phyloP scores from a whole-genome alignment of 768 basidiomycete genomes.

The Lentinula sp. region DNA sequence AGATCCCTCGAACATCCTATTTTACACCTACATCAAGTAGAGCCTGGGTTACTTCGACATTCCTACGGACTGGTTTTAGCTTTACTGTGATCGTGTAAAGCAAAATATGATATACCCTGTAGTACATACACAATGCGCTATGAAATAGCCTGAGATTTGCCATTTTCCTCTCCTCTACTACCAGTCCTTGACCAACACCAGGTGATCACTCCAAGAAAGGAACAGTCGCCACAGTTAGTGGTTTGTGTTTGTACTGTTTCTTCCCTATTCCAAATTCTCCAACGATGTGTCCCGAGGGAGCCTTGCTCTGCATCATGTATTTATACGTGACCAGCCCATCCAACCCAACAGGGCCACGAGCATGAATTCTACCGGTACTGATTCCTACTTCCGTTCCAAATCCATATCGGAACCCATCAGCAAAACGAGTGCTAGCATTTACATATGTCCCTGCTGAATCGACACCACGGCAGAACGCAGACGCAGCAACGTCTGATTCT shows the following conservation, averaged over 20 bases:
- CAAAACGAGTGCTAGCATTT: conserved; percentile 94
- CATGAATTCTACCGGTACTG: conserved; percentile 93
- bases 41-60: too few species aligned
- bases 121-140: not conserved
- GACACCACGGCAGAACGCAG: conserved; percentile 78
- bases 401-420: conserved; percentile 95
- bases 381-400: conserved; percentile 99
- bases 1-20: too few species aligned
- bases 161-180: not conserved
- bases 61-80: too few species aligned
- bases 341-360: conserved; percentile 91
- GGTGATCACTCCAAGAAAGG: conserved; percentile 35
- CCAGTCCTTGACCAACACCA: not conserved
- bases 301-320: conserved; percentile 82
- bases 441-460: conserved; percentile 91
- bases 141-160: not conserved
- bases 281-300: conserved; percentile 72
- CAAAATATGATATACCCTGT: not conserved
- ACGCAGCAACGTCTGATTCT: conserved; percentile 58
- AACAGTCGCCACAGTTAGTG: conserved; percentile 35
- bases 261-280: conserved; percentile 79
- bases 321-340: conserved; percentile 96
- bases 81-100: not conserved
- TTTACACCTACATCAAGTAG: too few species aligned
- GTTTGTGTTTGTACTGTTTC: conserved; percentile 66